Conservation (phyloP, 306 rosid species). For the Myrica gale region DNA sequence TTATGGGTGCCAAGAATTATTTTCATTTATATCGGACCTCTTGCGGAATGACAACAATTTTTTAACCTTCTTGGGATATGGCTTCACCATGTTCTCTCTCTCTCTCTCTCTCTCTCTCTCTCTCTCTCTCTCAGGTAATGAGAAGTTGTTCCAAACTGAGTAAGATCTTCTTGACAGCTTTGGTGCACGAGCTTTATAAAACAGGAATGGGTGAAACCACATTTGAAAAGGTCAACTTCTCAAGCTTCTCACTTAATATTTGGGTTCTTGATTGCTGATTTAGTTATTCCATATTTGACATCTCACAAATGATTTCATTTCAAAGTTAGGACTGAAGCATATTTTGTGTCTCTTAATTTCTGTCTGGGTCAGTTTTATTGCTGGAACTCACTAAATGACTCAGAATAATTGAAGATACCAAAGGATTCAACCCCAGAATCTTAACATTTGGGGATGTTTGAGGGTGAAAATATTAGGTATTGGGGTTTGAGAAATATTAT, state of each 20-base stretch:
- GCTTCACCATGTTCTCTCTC: background rate
- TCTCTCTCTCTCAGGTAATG: conserved; percentile 64
- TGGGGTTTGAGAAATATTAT: too few species aligned
- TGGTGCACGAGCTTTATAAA: conserved; percentile 85
- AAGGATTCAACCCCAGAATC: background rate
- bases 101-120: conserved; percentile 28
- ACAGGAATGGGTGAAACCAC: conserved; percentile 97
- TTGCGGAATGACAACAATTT: conserved; percentile 13
- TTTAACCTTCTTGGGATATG: conserved; percentile 13
- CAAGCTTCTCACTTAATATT: conserved; percentile 25
- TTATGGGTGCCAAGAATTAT: background rate
- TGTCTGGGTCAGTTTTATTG: background rate
- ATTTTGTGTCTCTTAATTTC: background rate
- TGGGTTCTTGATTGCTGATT: background rate
- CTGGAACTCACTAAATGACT: background rate
- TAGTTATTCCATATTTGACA: conserved; percentile 11
- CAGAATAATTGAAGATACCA: background rate
- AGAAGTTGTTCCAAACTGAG: conserved; percentile 62
- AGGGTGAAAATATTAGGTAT: too few species aligned
- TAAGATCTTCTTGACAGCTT: conserved; percentile 83
- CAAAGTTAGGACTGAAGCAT: background rate
- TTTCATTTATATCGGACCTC: conserved; percentile 20
- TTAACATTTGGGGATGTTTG: too few species aligned
- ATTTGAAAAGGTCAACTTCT: conserved; percentile 73
- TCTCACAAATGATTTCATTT: background rate